Conservation (phyloP, 169 alveolate species). For the Toxoplasma gondii region DNA sequence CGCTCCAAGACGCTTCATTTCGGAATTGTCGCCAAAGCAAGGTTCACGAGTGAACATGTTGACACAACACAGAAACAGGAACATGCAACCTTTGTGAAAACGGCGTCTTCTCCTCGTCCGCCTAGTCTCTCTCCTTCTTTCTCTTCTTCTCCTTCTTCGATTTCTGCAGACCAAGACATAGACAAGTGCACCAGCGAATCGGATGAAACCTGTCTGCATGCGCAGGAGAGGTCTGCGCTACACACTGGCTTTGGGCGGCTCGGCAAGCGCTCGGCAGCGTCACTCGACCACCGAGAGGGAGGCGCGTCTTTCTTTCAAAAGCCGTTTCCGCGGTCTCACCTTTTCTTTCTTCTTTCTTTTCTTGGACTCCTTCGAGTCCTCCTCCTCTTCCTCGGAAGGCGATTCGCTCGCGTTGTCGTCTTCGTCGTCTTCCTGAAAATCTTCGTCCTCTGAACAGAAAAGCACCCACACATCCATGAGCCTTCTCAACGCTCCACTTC, state of each 20-base stretch:
- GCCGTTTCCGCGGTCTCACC: not conserved
- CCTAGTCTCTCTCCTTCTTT: constrained; percentile 39
- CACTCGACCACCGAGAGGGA: no score
- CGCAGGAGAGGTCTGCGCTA: no score
- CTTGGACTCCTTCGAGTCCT: constrained; percentile 38
- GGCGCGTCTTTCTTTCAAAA: no score
- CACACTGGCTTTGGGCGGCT: no score
- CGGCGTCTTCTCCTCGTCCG: not conserved
- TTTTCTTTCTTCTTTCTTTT: constrained; percentile 51
- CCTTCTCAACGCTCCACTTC: not conserved
- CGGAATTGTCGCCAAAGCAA: no score
- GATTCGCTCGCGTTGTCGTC: constrained; percentile 56
- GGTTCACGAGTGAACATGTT: no score
- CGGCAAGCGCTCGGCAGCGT: no score
- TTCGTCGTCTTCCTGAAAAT: constrained; percentile 57
- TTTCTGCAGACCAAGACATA: constrained; percentile 34
- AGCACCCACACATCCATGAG: not conserved
- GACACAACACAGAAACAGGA: no score
- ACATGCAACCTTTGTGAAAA: not conserved
- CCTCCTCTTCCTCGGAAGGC: constrained; percentile 66
- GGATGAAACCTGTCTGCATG: no score
- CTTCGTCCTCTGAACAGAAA: constrained; percentile 48
- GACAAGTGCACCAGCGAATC: not conserved
- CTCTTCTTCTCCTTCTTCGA: constrained; percentile 61
- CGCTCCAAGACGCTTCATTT: no score